Evolutionary conservation across 164 flowering plant genomes (phyloP).

Genomic region (Stephania yunnanensis): DNA sequence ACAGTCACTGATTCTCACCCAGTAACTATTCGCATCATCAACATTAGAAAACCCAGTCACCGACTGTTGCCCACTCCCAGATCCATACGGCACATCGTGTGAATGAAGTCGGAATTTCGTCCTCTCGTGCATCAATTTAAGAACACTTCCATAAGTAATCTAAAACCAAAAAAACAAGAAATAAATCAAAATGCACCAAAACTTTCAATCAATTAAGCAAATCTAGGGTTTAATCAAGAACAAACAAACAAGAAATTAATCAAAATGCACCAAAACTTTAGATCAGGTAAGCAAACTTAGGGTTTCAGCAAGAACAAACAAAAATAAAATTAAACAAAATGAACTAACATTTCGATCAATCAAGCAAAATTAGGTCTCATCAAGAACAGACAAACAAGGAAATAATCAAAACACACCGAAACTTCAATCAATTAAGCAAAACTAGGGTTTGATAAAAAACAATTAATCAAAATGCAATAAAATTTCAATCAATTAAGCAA

Average conservation of each 20-base stretch:
- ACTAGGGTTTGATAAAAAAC: background rate
- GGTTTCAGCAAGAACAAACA: background rate
- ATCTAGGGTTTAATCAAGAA: too few species aligned
- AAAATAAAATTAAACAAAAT: too few species aligned
- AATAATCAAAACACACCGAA: too few species aligned
- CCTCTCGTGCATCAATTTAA: slow-evolving; percentile 92
- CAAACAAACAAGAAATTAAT: background rate
- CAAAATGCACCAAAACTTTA: too few species aligned
- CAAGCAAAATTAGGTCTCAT: background rate
- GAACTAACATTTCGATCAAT: background rate
- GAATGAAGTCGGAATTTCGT: slow-evolving; percentile 87
- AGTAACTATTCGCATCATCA: slow-evolving; percentile 95
- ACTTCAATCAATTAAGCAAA: background rate
- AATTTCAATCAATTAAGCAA: background rate
- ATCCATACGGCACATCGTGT: slow-evolving; percentile 97
- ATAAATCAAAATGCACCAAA: too few species aligned
- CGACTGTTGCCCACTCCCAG: slow-evolving; percentile 98
- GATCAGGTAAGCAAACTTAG: background rate
- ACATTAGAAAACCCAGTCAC: slow-evolving; percentile 90
- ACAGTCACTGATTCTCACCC: slow-evolving; percentile 42
- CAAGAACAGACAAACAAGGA: too few species aligned
- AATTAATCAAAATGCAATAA: too few species aligned
- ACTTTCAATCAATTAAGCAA: too few species aligned
- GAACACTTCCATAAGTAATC: slow-evolving; percentile 80
- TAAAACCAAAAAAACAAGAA: slow-evolving; percentile 16